phyloP scores from a whole-genome alignment of 257 asterid species.

The Coffea canephora region DNA sequence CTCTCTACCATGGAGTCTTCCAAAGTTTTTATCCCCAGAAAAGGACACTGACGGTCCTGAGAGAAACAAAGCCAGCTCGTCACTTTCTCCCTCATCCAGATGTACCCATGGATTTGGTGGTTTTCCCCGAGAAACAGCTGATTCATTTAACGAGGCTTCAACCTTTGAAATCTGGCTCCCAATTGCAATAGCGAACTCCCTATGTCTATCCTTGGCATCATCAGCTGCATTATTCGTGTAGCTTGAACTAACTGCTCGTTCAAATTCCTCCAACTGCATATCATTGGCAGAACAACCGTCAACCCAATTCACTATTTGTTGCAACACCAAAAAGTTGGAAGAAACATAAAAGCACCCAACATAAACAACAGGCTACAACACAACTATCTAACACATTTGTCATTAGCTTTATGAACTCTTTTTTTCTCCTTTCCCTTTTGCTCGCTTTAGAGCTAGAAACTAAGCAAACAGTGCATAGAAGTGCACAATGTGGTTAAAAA shows the following conservation, averaged over 20 bases:
- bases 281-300: constrained; percentile 17
- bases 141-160: constrained; percentile 55
- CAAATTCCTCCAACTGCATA: constrained; percentile 89
- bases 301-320: constrained; percentile 1
- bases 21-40: constrained; percentile 21
- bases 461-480: neutral
- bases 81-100: constrained; percentile 72
- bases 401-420: neutral
- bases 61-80: constrained; percentile 83
- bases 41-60: constrained; percentile 49
- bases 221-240: constrained; percentile 46
- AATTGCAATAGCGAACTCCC: constrained; percentile 60
- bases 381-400: neutral
- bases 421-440: neutral
- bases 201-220: constrained; percentile 77
- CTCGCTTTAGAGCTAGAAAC: neutral
- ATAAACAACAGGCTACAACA: neutral
- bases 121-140: constrained; percentile 55
- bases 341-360: neutral
- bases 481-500: neutral
- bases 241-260: constrained; percentile 74
- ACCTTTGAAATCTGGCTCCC: constrained; percentile 59
- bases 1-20: constrained; percentile 28
- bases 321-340: neutral
- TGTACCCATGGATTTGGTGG: constrained; percentile 90